Base-by-base conservation (phyloP, 129 eudicot genomes). In the Centaurea solstitialis region DNA sequence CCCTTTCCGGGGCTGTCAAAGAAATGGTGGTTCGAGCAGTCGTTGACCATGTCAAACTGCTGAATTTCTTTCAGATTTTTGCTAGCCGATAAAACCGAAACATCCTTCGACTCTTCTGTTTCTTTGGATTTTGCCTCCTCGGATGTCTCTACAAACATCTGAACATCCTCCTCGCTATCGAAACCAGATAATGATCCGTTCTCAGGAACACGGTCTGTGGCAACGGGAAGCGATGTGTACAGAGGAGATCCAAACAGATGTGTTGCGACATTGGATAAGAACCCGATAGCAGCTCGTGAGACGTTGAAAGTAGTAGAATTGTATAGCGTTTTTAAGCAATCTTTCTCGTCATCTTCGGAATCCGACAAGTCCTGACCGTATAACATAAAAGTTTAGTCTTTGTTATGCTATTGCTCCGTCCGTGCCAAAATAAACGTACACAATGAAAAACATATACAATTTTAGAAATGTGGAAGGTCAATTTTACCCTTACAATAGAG, bases 1-100 rank as follows among this genome's bases (percentile, higher is more conserved):
- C 74, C 81, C 81, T 88, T 87, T 13, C 87, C 90, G 21, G 87
- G 82, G 61, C 86, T 88, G 66, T 86, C 87, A 68, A 85, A 85
- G 26, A 93, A 96, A 85, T 96, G 98, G 85, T 96, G 98, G 77
- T 91, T 90, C 9, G 86, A 88, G 84, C 91, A 89, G 83, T 84
- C 92, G 73, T 50, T 85, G 72, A 96, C 91, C 88, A 93, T 79
- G 85, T 93, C 99, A 72, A 96, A 96, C 75, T 81, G 93, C 75
- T 24, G 84, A 76, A 93, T 78, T 21, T 41, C 59, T 45, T 85
- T 84, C 7, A 57, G 22, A 43, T 37, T 45, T 76, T 81, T 33
- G 80, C 73, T 87, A 40, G 28, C 33, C 12, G 84, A 81, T 78
- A 81, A 65, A 38, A 41, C 33, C n/a, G 5, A 57, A 69, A 43